phyloP scores from a whole-genome alignment of 179 eudicot genomes.

The Silene coronaria region DNA sequence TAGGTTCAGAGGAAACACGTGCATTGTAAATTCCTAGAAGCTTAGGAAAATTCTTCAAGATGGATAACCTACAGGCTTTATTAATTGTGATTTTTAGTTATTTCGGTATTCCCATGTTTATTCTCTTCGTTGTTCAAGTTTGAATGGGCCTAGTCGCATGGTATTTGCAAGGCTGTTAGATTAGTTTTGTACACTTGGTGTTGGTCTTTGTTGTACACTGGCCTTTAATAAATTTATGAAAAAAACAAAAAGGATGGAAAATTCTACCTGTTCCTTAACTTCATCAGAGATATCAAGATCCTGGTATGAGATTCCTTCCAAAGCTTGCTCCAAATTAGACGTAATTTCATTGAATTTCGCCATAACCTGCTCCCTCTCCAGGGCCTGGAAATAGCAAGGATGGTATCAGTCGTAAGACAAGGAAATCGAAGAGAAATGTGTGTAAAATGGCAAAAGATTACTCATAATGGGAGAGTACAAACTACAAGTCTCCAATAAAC shows the following conservation, averaged over 20 bases:
- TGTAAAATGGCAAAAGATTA: not conserved
- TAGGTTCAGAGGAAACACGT: not conserved
- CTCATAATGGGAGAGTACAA: not conserved
- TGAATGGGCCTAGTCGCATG: not conserved
- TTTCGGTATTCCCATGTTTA: not conserved
- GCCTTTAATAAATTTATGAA: not conserved
- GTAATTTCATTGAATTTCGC: conserved; percentile 66
- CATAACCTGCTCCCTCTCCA: conserved; percentile 71
- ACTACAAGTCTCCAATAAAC: not conserved
- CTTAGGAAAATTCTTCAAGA: conserved; percentile 16
- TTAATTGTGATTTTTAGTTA: not conserved
- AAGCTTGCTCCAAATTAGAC: conserved; percentile 61
- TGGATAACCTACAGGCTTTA: not conserved
- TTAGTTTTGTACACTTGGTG: not conserved
- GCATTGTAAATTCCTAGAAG: not conserved
- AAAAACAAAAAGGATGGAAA: conserved; percentile 3
- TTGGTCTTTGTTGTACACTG: not conserved
- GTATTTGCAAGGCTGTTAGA: not conserved
- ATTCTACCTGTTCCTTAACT: conserved; percentile 83
- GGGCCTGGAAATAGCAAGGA: conserved; percentile 42
- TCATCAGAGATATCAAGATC: conserved; percentile 87
- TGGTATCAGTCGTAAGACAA: not conserved
- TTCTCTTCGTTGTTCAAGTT: not conserved
- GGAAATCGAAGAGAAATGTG: not conserved
- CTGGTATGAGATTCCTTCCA: conserved; percentile 54